Conservation (phyloP, 2,329 filamentous ascomycete species). For the Colletotrichum gloeosporioides region DNA sequence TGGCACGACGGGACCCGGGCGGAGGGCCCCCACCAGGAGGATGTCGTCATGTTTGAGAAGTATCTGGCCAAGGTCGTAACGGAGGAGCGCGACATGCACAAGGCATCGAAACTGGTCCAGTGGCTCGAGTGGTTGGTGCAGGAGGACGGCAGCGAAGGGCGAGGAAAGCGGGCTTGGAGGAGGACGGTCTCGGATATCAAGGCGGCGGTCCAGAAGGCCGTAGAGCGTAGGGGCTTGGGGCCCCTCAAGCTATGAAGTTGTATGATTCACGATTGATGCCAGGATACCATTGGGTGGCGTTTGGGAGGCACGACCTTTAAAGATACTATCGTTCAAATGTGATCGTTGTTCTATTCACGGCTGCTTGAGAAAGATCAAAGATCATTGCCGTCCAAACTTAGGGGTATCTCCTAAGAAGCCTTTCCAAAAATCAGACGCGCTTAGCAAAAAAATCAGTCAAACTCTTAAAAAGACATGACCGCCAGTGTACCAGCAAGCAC, state of each 20-base stretch:
- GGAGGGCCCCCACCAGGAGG: slow-evolving; percentile 80
- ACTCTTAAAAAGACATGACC: background rate
- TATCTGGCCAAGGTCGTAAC: slow-evolving; percentile 76
- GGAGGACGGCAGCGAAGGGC: slow-evolving; percentile 42
- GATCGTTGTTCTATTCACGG: background rate
- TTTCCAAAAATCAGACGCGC: background rate
- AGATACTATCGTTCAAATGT: background rate
- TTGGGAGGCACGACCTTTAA: background rate
- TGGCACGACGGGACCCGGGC: slow-evolving; percentile 77
- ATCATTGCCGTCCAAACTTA: background rate
- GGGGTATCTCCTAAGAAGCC: background rate
- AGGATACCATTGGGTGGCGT: slow-evolving; percentile 1
- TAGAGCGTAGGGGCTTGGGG: slow-evolving; percentile 61
- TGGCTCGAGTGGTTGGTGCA: slow-evolving; percentile 69
- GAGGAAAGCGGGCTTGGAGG: slow-evolving; percentile 52
- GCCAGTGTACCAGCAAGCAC: background rate
- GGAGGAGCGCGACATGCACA: slow-evolving; percentile 80
- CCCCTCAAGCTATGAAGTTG: slow-evolving; percentile 49
- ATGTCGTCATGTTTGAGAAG: slow-evolving; percentile 74
- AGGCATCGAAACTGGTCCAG: slow-evolving; percentile 71
- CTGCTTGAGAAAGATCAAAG: background rate
- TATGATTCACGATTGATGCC: slow-evolving; percentile 5
- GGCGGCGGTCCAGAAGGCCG: slow-evolving; percentile 58
- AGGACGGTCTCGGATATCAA: slow-evolving; percentile 49
- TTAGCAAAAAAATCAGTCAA: background rate